Percentiles rank a stretch among this genome's conserved stretches.
These are phyloP conservation scores for Arabidopsis arenosa DNA, from an alignment of 345 rosid species.

Conservation along the genomic window DNA sequence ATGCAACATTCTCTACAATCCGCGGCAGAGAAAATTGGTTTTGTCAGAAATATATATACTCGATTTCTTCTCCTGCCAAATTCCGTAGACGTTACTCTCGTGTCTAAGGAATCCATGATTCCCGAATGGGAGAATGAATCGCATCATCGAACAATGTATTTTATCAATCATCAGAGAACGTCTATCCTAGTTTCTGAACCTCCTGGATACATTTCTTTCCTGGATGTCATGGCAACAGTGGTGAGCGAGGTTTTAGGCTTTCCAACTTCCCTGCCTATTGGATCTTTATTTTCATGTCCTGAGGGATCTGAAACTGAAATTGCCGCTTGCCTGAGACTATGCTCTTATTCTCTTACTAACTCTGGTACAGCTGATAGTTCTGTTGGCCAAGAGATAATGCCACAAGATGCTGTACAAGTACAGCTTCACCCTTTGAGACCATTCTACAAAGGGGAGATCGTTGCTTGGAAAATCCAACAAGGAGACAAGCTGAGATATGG, in stretches of 20 bases:
- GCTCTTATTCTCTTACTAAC: slow-evolving; percentile 59
- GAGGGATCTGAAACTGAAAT: slow-evolving; percentile 76
- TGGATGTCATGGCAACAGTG: slow-evolving; percentile 77
- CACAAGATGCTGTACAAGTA: slow-evolving; percentile 84
- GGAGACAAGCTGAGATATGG: slow-evolving; percentile 93
- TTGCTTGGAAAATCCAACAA: slow-evolving; percentile 80
- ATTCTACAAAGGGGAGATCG: slow-evolving; percentile 89
- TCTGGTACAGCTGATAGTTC: slow-evolving; percentile 51
- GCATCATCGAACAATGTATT: slow-evolving; percentile 70
- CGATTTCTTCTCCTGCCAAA: slow-evolving; percentile 76
- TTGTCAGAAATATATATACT: slow-evolving; percentile 70
- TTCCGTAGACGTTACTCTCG: slow-evolving; percentile 63
- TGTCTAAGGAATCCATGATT: slow-evolving; percentile 59
- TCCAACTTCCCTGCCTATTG: slow-evolving; percentile 71
- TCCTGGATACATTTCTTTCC: slow-evolving; percentile 69
- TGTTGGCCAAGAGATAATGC: slow-evolving; percentile 75
- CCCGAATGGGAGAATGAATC: slow-evolving; percentile 70
- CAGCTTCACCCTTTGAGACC: slow-evolving; percentile 95
- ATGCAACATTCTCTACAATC: slow-evolving; percentile 58
- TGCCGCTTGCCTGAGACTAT: slow-evolving; percentile 59
- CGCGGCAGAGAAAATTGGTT: slow-evolving; percentile 70
- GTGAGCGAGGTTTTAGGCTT: slow-evolving; percentile 83
- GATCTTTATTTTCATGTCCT: slow-evolving; percentile 76
- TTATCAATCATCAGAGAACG: slow-evolving; percentile 57
- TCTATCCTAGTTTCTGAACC: slow-evolving; percentile 83